Conservation (phyloP, 179 eudicot species). For the Corrigiola litoralis region DNA sequence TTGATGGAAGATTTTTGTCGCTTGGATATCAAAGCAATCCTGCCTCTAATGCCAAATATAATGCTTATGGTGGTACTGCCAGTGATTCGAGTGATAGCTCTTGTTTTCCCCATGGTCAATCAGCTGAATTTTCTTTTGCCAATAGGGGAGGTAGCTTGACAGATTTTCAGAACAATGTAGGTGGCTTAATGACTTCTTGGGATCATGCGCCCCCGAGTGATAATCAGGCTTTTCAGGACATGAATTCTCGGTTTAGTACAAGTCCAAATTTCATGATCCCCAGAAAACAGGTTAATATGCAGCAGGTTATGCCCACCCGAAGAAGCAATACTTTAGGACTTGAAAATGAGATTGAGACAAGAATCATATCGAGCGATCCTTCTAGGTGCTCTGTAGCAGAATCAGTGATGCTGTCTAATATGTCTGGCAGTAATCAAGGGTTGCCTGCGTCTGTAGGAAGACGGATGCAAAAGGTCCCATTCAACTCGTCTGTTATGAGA, state of each 20-base stretch:
- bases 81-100: background rate
- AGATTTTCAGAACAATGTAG: conserved; percentile 5
- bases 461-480: conserved; percentile 8
- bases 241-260: conserved; percentile 1
- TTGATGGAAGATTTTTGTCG: conserved; percentile 25
- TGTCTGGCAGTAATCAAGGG: background rate
- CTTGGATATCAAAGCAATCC: conserved; percentile 19
- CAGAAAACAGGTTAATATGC: conserved; percentile 5
- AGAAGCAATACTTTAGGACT: conserved; percentile 1
- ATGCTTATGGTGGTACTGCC: background rate
- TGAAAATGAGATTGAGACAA: background rate
- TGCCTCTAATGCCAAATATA: background rate
- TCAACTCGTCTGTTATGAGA: conserved; percentile 16
- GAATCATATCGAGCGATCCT: background rate
- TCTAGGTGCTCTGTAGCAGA: background rate
- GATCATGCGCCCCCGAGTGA: background rate
- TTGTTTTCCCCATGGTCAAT: background rate
- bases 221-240: background rate
- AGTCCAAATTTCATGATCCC: background rate
- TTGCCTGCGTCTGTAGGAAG: background rate
- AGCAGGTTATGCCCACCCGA: conserved; percentile 8
- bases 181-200: background rate
- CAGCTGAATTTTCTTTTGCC: background rate
- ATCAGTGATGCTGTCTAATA: background rate
- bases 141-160: conserved; percentile 7